These are phyloP conservation scores for Penicillium sp. DNA, from an alignment of 2,329 filamentous ascomycete genomes.

Conservation along the genomic window DNA sequence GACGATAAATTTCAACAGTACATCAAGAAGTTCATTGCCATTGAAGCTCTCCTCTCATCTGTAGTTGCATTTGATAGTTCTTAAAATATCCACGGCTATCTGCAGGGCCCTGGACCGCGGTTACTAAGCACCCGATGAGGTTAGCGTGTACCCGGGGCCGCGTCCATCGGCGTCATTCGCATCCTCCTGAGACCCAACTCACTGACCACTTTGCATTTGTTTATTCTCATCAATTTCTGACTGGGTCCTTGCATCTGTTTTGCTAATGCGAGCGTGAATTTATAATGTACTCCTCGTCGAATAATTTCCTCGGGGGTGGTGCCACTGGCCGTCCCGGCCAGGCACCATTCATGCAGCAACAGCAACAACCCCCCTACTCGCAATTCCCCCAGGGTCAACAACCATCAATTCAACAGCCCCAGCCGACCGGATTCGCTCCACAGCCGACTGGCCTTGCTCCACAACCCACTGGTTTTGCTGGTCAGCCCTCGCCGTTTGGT, in stretches of 20 bases:
- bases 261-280: conserved; percentile 28
- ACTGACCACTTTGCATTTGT: conserved; percentile 25
- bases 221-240: conserved; percentile 24
- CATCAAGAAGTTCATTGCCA: neutral
- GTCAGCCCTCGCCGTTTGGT: conserved; percentile 57
- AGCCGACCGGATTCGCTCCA: conserved; percentile 51
- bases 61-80: conserved; percentile 3
- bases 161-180: conserved; percentile 33
- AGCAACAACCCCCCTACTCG: conserved; percentile 42
- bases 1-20: conserved; percentile 2
- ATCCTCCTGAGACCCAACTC: conserved; percentile 29
- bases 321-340: conserved; percentile 72
- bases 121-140: conserved; percentile 25
- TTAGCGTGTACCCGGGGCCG: conserved; percentile 26
- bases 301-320: conserved; percentile 78
- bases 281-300: conserved; percentile 86
- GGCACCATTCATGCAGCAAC: conserved; percentile 55
- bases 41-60: neutral
- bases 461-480: conserved; percentile 57
- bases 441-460: conserved; percentile 55
- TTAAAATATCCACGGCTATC: conserved; percentile 3
- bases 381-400: conserved; percentile 47
- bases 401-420: conserved; percentile 54
- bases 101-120: neutral
- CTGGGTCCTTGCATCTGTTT: conserved; percentile 22